Base-by-base conservation (phyloP, 2,329 filamentous ascomycete species). In the Hymenotorrendiella dingleyae region DNA sequence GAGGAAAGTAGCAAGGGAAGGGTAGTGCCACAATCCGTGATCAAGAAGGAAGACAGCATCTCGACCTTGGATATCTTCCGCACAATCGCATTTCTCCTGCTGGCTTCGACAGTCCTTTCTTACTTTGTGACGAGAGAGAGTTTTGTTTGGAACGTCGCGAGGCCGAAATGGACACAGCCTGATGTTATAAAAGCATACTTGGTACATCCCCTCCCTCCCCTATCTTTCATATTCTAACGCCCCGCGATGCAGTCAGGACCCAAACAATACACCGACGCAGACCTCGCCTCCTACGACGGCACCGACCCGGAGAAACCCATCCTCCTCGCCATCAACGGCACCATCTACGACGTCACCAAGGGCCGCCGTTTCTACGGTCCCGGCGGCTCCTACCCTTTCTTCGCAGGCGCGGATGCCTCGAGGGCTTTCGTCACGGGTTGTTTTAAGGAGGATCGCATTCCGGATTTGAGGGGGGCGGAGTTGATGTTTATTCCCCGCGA, bases 241-340 rank as follows among this genome's bases (percentile, higher is more conserved):
- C 27, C 12, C 6, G 21, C 5, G 29, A 3, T 12, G 26, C 53
- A 80, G 74, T 60, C 63, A 46, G 72, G 72, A 2, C 85, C 87
- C 11, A 49, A 86, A 38, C 69, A 75, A 60, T 73, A 97, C 28
- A 95, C 88, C 1, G 83, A 85, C 43, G 70, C 72, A 16, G 73
- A 96, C 63, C 81, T 98, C 36, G 64, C 75, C 34, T 63, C 69
- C 38, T 94, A 85, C 72, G 82, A 94, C 67, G 94, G 93, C 67
- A 74, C 69, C 45, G 81, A 95, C 64, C 70, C 80, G 8, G 63
- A 67, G 6, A 80, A 84, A 46, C 93, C 93, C 6, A 79, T 97
- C 62, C 94, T 95, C 69, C 76, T 98, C 43, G 88, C 89, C 49
- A 80, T 98, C 58, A 91, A 93, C 69, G 83, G 85, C 59, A 86